Conservation (phyloP, 176 grass and related monocot species). For the Juncus inflexus region DNA sequence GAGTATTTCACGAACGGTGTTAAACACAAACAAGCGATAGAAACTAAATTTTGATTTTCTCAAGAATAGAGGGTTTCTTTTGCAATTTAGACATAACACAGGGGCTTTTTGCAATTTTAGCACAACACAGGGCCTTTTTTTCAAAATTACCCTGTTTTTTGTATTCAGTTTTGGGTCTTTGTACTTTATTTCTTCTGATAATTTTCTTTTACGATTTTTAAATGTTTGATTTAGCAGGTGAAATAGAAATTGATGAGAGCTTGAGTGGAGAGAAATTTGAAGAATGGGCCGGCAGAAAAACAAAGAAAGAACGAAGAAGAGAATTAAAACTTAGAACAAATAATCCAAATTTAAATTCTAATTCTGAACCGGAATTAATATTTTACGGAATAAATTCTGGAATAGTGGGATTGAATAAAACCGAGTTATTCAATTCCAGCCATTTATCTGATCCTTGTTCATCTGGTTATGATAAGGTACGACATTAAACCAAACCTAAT, state of each 20-base stretch:
- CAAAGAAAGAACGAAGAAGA: constrained; percentile 70
- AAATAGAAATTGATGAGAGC: constrained; percentile 20
- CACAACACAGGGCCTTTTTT: too few relatives aligned
- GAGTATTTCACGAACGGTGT: too few relatives aligned
- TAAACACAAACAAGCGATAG: too few relatives aligned
- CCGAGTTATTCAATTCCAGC: constrained; percentile 30
- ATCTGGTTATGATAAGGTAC: constrained; percentile 94
- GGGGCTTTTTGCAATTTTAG: too few relatives aligned
- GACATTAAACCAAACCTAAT: not conserved
- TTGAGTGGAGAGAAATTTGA: constrained; percentile 34
- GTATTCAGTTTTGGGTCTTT: too few relatives aligned
- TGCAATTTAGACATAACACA: too few relatives aligned
- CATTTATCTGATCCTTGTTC: constrained; percentile 32
- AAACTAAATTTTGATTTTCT: too few relatives aligned
- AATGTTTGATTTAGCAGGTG: constrained; percentile 20
- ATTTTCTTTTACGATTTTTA: not conserved
- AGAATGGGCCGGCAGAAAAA: constrained; percentile 74
- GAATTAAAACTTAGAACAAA: constrained; percentile 37
- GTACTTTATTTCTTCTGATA: constrained; percentile 19
- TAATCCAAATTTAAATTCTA: constrained; percentile 34
- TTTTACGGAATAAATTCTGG: constrained; percentile 94
- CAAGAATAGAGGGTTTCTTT: too few relatives aligned
- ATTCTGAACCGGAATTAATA: constrained; percentile 73
- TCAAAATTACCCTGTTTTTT: too few relatives aligned
- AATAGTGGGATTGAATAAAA: constrained; percentile 63